A percentile compares a stretch with the other conserved stretches of the same genome.
Evolutionary conservation across 2,329 filamentous ascomycete genomes (phyloP).

Genomic region (Kalmusia sp.): DNA sequence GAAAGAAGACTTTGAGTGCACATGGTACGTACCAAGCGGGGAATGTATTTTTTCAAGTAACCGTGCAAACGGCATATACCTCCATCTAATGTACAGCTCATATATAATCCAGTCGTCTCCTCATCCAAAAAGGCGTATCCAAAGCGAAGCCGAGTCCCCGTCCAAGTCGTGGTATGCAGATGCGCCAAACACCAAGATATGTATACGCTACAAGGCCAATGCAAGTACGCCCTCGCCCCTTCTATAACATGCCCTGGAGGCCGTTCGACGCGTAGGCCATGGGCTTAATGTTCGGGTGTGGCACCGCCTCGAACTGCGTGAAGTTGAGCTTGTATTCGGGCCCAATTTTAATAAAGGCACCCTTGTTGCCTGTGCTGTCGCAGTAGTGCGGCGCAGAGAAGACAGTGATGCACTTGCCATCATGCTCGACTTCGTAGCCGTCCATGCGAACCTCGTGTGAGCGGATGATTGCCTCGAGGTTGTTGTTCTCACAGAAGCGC

Average conservation of each 20-base stretch:
- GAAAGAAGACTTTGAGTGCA: no score
- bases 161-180: constrained; percentile 32
- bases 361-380: constrained; percentile 97
- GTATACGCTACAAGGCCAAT: constrained; percentile 37
- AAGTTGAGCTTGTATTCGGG: constrained; percentile 90
- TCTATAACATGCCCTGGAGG: constrained; percentile 75
- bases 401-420: constrained; percentile 96
- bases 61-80: no score
- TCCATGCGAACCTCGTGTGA: constrained; percentile 99
- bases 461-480: constrained; percentile 91
- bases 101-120: no score
- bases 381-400: constrained; percentile 98
- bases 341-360: constrained; percentile 96
- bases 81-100: no score
- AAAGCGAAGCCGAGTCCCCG: background rate
- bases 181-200: constrained; percentile 48
- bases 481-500: constrained; percentile 95
- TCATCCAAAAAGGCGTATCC: background rate
- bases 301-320: constrained; percentile 94
- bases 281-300: constrained; percentile 92
- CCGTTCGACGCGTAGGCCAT: constrained; percentile 91
- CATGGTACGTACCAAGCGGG: background rate
- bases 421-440: constrained; percentile 98
- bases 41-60: no score
- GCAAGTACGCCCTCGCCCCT: constrained; percentile 4